phyloP scores from a whole-genome alignment of 1,284 basidiomycete species.

The Apiotrichum veenhuisii region DNA sequence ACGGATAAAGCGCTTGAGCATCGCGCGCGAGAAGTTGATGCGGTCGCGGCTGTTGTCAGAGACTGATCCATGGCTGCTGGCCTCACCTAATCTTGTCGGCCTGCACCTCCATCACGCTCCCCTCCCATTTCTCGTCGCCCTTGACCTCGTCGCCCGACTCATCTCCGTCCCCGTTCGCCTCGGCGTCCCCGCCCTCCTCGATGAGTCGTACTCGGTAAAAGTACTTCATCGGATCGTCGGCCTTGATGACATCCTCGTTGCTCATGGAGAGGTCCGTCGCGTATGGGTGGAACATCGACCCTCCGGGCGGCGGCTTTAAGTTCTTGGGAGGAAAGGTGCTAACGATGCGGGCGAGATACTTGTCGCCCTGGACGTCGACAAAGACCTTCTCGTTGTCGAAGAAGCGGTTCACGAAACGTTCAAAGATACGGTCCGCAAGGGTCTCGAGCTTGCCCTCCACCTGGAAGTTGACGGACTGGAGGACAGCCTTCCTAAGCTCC shows the following conservation, averaged over 20 bases:
- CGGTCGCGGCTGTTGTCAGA: constrained; percentile 71
- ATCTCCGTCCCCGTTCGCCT: constrained; percentile 15
- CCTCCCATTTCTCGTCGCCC: constrained; percentile 46
- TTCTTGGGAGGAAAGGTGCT: constrained; percentile 32
- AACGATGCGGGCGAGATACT: constrained; percentile 55
- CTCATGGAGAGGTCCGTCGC: constrained; percentile 74
- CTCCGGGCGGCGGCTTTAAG: constrained; percentile 56
- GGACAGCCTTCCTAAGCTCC: constrained; percentile 82
- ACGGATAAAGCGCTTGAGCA: constrained; percentile 89
- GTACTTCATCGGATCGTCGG: constrained; percentile 79
- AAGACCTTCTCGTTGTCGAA: constrained; percentile 81
- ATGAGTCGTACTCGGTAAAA: constrained; percentile 79
- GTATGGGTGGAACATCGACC: constrained; percentile 51
- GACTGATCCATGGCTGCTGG: background rate
- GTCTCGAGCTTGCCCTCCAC: constrained; percentile 92
- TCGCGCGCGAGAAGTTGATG: constrained; percentile 90
- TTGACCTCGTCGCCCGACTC: constrained; percentile 52
- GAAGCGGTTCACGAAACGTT: constrained; percentile 92
- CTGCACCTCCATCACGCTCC: constrained; percentile 74
- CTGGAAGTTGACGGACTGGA: constrained; percentile 92
- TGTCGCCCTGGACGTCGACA: constrained; percentile 75
- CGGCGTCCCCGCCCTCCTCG: constrained; percentile 31
- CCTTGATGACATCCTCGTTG: constrained; percentile 63
- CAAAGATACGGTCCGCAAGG: constrained; percentile 87
- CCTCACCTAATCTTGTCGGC: constrained; percentile 72